These are phyloP conservation scores for Daldinia concentrica DNA, from an alignment of 495 filamentous ascomycete genomes.

Conservation along the genomic window DNA sequence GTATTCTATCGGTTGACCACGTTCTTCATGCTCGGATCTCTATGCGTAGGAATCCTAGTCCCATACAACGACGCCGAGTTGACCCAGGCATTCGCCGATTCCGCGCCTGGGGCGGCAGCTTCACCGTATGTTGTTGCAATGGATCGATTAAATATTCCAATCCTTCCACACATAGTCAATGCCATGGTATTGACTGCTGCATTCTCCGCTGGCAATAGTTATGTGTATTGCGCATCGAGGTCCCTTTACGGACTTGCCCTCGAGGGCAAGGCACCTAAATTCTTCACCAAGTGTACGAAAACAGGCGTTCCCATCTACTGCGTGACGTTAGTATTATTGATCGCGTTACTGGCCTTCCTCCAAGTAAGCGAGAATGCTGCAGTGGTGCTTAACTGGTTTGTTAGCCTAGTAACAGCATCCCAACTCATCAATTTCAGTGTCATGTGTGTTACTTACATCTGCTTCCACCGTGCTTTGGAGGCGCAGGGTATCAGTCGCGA, in stretches of 20 bases:
- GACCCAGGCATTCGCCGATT: slow-evolving; percentile 58
- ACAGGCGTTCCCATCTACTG: slow-evolving; percentile 65
- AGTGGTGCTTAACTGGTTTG: slow-evolving; percentile 79
- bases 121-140: slow-evolving; percentile 82
- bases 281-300: slow-evolving; percentile 67
- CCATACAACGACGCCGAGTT: slow-evolving; percentile 61
- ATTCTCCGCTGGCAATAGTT: slow-evolving; percentile 80
- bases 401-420: slow-evolving; percentile 73
- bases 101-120: slow-evolving; percentile 66
- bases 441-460: slow-evolving; percentile 74
- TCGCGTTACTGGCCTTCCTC: slow-evolving; percentile 75
- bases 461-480: slow-evolving; percentile 73
- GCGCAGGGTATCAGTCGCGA: slow-evolving; percentile 73
- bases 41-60: slow-evolving; percentile 70
- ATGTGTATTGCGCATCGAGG: slow-evolving; percentile 76
- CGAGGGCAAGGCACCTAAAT: slow-evolving; percentile 64
- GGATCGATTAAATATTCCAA: slow-evolving; percentile 68
- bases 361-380: slow-evolving; percentile 74
- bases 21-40: slow-evolving; percentile 73
- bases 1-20: slow-evolving; percentile 72
- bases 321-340: slow-evolving; percentile 67
- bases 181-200: slow-evolving; percentile 71
- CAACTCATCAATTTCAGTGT: slow-evolving; percentile 82
- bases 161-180: slow-evolving; percentile 76
- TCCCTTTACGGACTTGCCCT: slow-evolving; percentile 67